These are phyloP conservation scores for Pleurotus eryngii DNA, from an alignment of 768 basidiomycete species.

Conservation along the genomic window DNA sequence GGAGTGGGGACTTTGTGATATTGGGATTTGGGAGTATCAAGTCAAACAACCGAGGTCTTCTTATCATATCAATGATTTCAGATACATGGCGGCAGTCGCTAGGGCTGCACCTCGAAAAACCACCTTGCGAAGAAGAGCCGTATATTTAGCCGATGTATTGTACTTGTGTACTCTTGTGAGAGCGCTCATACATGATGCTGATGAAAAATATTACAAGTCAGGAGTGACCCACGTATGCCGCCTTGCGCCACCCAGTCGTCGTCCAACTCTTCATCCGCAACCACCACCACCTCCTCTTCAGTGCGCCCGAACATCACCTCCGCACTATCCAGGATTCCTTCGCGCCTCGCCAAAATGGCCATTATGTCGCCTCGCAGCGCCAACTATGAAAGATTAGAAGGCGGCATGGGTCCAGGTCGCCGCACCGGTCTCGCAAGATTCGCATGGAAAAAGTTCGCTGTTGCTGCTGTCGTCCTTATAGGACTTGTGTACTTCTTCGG, in stretches of 20 bases:
- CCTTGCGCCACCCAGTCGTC: not conserved
- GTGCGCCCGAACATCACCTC: not conserved
- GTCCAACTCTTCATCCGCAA: not conserved
- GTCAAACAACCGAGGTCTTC: not conserved
- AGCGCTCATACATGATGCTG: no score
- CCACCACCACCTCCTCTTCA: constrained; percentile 1
- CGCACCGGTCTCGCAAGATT: constrained; percentile 26
- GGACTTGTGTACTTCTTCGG: constrained; percentile 66
- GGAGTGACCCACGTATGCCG: no score
- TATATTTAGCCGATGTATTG: no score
- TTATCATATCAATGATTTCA: not conserved
- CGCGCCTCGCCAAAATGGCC: constrained; percentile 5
- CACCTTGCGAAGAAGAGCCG: no score
- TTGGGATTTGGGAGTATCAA: not conserved
- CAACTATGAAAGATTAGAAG: constrained; percentile 29
- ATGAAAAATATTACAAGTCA: no score
- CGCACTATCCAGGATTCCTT: not conserved
- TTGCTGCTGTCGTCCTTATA: constrained; percentile 55
- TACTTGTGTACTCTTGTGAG: no score
- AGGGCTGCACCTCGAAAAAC: not conserved
- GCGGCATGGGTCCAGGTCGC: constrained; percentile 47
- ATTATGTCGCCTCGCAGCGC: constrained; percentile 24
- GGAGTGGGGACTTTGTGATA: not conserved
- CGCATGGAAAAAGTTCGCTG: constrained; percentile 66
- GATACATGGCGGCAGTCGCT: not conserved